Conservation (phyloP, 2,329 filamentous ascomycete species). For the Nemania diffusa region DNA sequence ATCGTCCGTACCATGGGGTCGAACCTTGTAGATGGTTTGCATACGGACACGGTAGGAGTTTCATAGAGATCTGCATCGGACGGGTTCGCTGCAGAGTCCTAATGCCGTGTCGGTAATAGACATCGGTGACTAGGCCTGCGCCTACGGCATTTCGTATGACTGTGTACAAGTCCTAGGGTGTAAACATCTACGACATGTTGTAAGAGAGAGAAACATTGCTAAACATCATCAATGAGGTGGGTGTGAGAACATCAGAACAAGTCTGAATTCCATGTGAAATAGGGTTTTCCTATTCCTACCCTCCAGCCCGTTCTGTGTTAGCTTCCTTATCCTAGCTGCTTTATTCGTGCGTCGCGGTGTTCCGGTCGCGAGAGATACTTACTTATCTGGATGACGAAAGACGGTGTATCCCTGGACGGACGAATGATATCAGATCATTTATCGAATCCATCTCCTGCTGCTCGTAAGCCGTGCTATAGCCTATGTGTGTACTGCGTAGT, state of each 20-base stretch:
- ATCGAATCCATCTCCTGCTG: background rate
- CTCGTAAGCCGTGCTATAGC: background rate
- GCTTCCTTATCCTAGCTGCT: background rate
- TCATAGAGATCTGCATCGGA: background rate
- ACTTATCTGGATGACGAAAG: background rate
- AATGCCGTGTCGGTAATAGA: background rate
- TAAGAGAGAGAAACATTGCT: background rate
- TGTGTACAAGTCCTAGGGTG: background rate
- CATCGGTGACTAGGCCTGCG: background rate
- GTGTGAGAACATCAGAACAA: background rate
- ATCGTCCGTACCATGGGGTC: background rate
- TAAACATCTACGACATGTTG: background rate
- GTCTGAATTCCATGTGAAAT: background rate
- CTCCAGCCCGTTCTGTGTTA: too few relatives aligned
- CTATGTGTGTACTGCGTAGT: too few relatives aligned
- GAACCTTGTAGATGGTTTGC: background rate
- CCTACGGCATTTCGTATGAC: background rate
- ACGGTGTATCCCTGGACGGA: background rate
- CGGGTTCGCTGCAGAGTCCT: background rate
- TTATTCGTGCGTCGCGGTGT: background rate
- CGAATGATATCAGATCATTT: conserved; percentile 16
- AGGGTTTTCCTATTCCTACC: background rate
- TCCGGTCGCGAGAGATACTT: background rate
- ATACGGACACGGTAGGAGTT: background rate
- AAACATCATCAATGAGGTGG: background rate